Evolutionary conservation across 345 rosid species (phyloP).

Genomic region (Trapa bicornis): DNA sequence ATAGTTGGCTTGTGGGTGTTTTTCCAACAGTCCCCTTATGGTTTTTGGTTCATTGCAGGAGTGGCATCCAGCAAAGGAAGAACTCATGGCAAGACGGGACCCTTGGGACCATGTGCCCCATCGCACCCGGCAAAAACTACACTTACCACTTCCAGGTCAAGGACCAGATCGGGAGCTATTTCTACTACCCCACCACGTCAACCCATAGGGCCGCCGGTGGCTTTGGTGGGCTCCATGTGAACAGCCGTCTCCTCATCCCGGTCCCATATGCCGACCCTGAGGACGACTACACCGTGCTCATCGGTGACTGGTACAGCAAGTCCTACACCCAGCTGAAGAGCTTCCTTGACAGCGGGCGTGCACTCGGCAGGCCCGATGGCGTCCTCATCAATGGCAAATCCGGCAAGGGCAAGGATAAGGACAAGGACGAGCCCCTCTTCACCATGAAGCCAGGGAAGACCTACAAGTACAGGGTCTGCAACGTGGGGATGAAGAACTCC

Average conservation of each 20-base stretch:
- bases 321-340: conserved; percentile 8
- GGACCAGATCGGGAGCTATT: conserved; percentile 71
- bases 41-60: conserved; percentile 25
- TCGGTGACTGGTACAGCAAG: conserved; percentile 61
- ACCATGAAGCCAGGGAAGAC: conserved; percentile 20
- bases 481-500: conserved; percentile 14
- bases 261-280: conserved; percentile 58
- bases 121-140: conserved; percentile 53
- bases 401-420: conserved; percentile 3
- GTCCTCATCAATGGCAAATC: conserved; percentile 16
- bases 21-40: too few species aligned
- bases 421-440: conserved; percentile 11
- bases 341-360: conserved; percentile 4
- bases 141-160: conserved; percentile 54
- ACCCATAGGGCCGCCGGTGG: conserved; percentile 72
- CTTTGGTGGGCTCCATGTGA: conserved; percentile 44
- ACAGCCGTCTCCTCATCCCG: conserved; percentile 32
- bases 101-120: conserved; percentile 64
- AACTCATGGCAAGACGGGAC: conserved; percentile 89
- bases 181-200: conserved; percentile 53
- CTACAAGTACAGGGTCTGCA: conserved; percentile 17
- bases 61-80: conserved; percentile 51
- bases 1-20: too few species aligned
- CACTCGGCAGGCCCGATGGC: conserved; percentile 12
- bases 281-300: conserved; percentile 23